Evolutionary conservation across 2,329 filamentous ascomycete genomes (phyloP).

Genomic region (Beauveria brongniartii): DNA sequence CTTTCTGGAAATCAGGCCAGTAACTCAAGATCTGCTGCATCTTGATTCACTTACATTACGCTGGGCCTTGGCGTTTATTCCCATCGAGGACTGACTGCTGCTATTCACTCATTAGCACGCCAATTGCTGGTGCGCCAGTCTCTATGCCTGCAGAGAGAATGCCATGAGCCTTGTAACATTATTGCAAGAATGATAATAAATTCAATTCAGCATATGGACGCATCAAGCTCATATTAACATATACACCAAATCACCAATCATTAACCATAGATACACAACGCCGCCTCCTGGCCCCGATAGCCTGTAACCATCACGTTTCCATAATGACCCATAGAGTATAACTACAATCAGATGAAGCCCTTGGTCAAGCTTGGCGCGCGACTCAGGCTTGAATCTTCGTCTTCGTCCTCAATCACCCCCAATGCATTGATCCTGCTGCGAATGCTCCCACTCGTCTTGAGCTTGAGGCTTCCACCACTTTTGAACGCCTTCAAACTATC

Average conservation of each 20-base stretch:
- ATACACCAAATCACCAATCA: slow-evolving; percentile 9
- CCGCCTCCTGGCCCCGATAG: not conserved
- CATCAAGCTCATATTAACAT: slow-evolving; percentile 8
- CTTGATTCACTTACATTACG: too few relatives aligned
- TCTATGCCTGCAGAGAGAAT: too few relatives aligned
- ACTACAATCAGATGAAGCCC: slow-evolving; percentile 55
- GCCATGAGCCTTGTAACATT: too few relatives aligned
- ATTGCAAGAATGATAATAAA: too few relatives aligned
- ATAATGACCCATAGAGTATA: not conserved
- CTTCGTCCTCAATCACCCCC: slow-evolving; percentile 32
- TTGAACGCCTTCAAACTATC: slow-evolving; percentile 75
- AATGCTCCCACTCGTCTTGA: slow-evolving; percentile 31
- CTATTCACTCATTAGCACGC: too few relatives aligned
- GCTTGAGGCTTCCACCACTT: slow-evolving; percentile 21
- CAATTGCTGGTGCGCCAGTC: too few relatives aligned
- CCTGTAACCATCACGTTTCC: not conserved
- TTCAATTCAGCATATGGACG: not conserved
- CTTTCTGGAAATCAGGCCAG: too few relatives aligned
- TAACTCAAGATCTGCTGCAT: too few relatives aligned
- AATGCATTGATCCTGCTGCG: slow-evolving; percentile 27
- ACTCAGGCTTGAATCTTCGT: slow-evolving; percentile 50
- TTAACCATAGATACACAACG: slow-evolving; percentile 8
- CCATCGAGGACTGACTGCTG: too few relatives aligned
- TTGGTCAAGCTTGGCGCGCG: slow-evolving; percentile 64
- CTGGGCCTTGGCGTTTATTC: too few relatives aligned